Evolutionary conservation across 1,284 basidiomycete genomes (phyloP), one percentile per base, ranked within the genome.

Genomic region (Ustilago tritici): DNA sequence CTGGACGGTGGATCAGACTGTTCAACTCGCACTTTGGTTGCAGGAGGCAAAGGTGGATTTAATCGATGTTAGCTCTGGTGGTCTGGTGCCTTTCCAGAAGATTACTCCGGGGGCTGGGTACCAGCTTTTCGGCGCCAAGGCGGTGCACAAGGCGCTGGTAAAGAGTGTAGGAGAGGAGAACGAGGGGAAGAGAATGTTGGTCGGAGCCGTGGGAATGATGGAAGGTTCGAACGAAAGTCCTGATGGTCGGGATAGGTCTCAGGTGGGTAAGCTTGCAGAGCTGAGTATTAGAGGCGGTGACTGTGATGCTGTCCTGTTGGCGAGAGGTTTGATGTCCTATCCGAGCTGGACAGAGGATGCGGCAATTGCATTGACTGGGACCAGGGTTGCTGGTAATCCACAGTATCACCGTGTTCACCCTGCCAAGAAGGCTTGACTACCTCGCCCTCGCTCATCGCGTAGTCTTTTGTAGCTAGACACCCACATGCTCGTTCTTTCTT

Each of bases 201-300:
- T 85, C 11, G 80, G 81, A 28, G 58, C 79, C 0, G 83, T 86
- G 14, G 84, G 84, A 17, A 78, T 79, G 63, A 73, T 86, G 70
- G 79, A 85, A n/a, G 80, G 75, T 9, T 60, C 64, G 0, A 23
- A 61, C 5, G 61, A 65, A 17, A 65, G 63, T 17, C 68, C 76
- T 4, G 72, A 73, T 19, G 70, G 63, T 6, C 61, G 64, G 4
- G 66, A 76, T 35, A 61, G 73, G n/a, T 38, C 52, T 10, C 38
- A 78, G 55, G 46, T 73, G 14, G 84, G 84, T 3, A 57, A 71
- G 28, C 41, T 85, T 32, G 84, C 84, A 0, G 82, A 86, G 41
- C 32, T 76, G 56, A 67, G 70, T 23, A 69, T 86, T 11, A 56
- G 79, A 35, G 53, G 73, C 4, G 71, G 71, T 14, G 57, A 78